Base-by-base conservation (phyloP, 2,329 filamentous ascomycete genomes). In the Colletotrichum agaves region DNA sequence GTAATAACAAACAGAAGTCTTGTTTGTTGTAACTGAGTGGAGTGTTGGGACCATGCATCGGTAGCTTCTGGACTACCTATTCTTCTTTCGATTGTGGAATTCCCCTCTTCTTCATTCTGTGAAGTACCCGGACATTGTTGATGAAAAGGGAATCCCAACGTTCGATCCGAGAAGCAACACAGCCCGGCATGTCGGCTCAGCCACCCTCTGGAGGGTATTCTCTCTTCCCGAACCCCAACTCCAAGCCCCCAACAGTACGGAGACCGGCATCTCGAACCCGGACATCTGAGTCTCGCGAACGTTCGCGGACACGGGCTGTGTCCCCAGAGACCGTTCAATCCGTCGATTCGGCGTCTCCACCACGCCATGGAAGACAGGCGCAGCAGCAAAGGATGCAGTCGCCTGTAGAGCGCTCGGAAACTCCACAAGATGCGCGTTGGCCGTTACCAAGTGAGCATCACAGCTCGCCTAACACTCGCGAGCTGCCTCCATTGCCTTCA, bases 181-280 rank as follows among this genome's bases (percentile, higher is more conserved):
- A 49, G 61, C 58, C 27, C 70, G 69, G 21, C 65, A 84, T 83
- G 82, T 79, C 81, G 35, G 73, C 79, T 56, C 73, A 75, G 56
- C 73, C 73, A 49, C 74, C 76, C 63, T 75, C 80, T 21, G 84
- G 82, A 74, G 83, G 84, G 67, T 87, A 88, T 76, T 88, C 86
- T 67, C 82, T 88, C 68, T 88, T 88, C 72, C 86, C 86, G 31
- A 88, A 80, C 71, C 81, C 85, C 21, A 83, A 76, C 71, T 73
- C 74, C 49, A 79, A 80, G 66, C 78, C 82, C 19, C 79, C 81
- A 57, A 79, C 81, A 23, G 76, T 71, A 17, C 73, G 83, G 70
- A 84, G 78, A 68, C 81, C 82, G 55, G 78, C 78, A 1, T 76
- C 81, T n/a, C 76, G 77, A 60, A 72, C 76, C 56, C 77, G 78